Evolutionary conservation across 2,329 filamentous ascomycete genomes (phyloP).

Genomic region (Monosporascus sp.): DNA sequence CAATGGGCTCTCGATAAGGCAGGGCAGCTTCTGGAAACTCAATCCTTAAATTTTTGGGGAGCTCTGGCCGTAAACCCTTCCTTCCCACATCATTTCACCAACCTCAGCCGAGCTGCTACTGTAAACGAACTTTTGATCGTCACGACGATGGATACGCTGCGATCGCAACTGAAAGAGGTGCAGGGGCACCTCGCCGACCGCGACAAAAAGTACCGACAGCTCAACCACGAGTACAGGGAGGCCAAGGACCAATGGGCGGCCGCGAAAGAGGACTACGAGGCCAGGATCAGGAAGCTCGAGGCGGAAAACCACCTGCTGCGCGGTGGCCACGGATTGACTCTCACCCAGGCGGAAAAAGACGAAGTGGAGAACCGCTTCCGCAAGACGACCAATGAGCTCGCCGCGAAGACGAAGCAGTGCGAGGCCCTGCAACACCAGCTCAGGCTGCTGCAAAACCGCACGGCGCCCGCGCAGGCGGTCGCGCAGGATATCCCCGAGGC

Average conservation of each 20-base stretch:
- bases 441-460: not conserved
- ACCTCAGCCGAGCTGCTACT: too few species aligned
- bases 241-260: slow-evolving; percentile 9
- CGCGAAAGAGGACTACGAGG: slow-evolving; percentile 12
- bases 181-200: slow-evolving; percentile 21
- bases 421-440: slow-evolving; percentile 11
- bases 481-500: slow-evolving; percentile 12
- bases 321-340: slow-evolving; percentile 9
- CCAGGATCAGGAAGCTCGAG: slow-evolving; percentile 12
- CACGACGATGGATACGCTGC: slow-evolving; percentile 19
- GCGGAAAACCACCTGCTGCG: slow-evolving; percentile 9
- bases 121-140: too few species aligned
- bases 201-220: slow-evolving; percentile 16
- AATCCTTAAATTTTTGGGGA: not conserved
- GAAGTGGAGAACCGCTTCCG: slow-evolving; percentile 13
- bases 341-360: slow-evolving; percentile 13
- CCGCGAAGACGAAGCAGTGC: slow-evolving; percentile 14
- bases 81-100: not conserved
- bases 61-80: not conserved
- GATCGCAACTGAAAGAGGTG: slow-evolving; percentile 20
- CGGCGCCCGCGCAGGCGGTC: not conserved
- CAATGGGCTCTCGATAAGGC: not conserved
- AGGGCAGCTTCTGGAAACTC: not conserved
- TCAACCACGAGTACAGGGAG: slow-evolving; percentile 11
- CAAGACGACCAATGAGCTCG: slow-evolving; percentile 8